These are phyloP conservation scores for Kwoniella dejecticola DNA, from an alignment of 768 basidiomycete species.

Conservation along the genomic window DNA sequence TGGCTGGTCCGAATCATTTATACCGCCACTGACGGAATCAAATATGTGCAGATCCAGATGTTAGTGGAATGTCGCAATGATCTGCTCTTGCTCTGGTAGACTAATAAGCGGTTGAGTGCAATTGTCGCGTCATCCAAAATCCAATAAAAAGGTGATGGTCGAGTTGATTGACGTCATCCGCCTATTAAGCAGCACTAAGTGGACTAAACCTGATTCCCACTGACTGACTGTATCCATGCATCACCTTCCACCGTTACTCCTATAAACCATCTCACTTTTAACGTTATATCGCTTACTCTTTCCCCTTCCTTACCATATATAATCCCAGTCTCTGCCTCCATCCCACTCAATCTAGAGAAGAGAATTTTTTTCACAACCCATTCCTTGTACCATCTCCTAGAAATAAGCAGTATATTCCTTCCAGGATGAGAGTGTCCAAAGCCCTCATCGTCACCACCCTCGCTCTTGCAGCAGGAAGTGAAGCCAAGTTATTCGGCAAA, in stretches of 20 bases:
- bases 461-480: slow-evolving; percentile 57
- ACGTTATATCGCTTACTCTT: not conserved
- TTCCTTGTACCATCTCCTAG: not conserved
- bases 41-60: not conserved
- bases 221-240: not conserved
- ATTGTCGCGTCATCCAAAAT: slow-evolving; percentile 7
- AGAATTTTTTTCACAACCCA: not conserved
- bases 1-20: not conserved
- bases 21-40: slow-evolving; percentile 5
- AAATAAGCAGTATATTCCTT: not conserved
- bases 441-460: slow-evolving; percentile 55
- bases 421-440: slow-evolving; percentile 46
- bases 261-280: not conserved
- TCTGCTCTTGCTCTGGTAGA: not conserved
- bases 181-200: not conserved
- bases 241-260: not conserved
- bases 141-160: not conserved
- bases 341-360: not conserved
- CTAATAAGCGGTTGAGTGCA: too few species aligned
- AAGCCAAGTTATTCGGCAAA: slow-evolving; percentile 52
- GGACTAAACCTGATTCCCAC: slow-evolving; percentile 5
- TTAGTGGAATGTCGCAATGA: not conserved
- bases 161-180: slow-evolving; percentile 6
- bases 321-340: not conserved
- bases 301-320: not conserved